These are phyloP conservation scores for Penicillium sp. DNA, from an alignment of 2,329 filamentous ascomycete species.

Conservation along the genomic window DNA sequence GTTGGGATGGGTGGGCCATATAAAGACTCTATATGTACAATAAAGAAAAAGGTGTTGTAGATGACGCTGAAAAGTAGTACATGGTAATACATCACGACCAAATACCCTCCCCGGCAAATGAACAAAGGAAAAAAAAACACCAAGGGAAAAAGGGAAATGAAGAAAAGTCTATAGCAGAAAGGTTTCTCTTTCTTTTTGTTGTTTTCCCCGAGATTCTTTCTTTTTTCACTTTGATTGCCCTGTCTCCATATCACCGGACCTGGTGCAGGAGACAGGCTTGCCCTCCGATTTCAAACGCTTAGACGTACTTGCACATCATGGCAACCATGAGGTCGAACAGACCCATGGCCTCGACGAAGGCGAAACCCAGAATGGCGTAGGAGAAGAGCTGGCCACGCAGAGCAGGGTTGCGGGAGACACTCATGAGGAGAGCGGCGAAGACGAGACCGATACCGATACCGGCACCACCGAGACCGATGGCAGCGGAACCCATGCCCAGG, in stretches of 20 bases:
- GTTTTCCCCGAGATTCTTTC: background rate
- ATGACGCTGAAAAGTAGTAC: conserved; percentile 36
- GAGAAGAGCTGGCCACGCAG: conserved; percentile 95
- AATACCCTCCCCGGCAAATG: conserved; percentile 32
- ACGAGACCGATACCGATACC: conserved; percentile 96
- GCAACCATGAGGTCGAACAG: conserved; percentile 89
- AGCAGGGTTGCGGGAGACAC: conserved; percentile 90
- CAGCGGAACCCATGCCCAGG: conserved; percentile 84
- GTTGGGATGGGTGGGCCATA: conserved; percentile 32
- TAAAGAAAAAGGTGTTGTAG: conserved; percentile 33
- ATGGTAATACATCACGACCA: conserved; percentile 36
- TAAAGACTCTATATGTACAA: conserved; percentile 34
- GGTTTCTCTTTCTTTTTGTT: conserved; percentile 6
- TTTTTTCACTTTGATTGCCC: background rate
- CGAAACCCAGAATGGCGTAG: conserved; percentile 93
- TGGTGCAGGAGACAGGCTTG: background rate
- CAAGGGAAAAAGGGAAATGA: conserved; percentile 15
- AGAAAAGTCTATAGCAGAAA: conserved; percentile 10
- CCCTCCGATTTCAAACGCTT: conserved; percentile 28
- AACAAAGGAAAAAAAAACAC: conserved; percentile 18
- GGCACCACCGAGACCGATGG: conserved; percentile 88
- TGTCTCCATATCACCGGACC: background rate
- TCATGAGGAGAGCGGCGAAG: conserved; percentile 85
- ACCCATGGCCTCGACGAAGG: conserved; percentile 81
- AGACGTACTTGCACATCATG: conserved; percentile 87